These are phyloP conservation scores for Scenedesmus sp. DNA, from an alignment of 163 green algal genomes.

Conservation along the genomic window DNA sequence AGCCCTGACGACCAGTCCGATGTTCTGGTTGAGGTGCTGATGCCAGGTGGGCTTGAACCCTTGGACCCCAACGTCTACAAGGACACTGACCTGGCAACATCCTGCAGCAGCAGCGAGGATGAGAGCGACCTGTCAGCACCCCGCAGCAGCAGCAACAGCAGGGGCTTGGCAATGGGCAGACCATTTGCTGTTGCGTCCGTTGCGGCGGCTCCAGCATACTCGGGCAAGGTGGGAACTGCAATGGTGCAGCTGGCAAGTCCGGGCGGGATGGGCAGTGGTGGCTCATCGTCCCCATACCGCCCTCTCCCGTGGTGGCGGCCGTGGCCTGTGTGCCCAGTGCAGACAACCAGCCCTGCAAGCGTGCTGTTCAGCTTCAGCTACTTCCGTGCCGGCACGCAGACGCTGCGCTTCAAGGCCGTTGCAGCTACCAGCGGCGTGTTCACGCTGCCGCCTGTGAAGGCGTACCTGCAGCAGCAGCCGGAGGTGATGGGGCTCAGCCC, in stretches of 20 bases:
- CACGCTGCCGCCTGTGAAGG: slow-evolving; percentile 67
- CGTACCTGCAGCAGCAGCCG: slow-evolving; percentile 70
- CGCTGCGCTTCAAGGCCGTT: slow-evolving; percentile 64
- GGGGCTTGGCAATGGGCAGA: background rate
- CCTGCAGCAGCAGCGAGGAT: slow-evolving; percentile 42
- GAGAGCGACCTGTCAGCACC: slow-evolving; percentile 27
- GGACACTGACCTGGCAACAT: slow-evolving; percentile 12
- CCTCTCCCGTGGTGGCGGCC: slow-evolving; percentile 26
- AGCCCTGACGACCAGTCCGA: slow-evolving; percentile 47
- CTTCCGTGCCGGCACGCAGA: slow-evolving; percentile 64
- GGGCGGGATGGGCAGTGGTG: background rate
- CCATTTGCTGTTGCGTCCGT: background rate
- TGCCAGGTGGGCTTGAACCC: slow-evolving; percentile 74
- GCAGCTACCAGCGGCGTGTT: slow-evolving; percentile 71
- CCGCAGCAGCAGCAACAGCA: background rate
- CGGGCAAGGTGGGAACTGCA: background rate
- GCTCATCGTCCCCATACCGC: background rate
- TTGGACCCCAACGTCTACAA: slow-evolving; percentile 68
- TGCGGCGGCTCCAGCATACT: background rate
- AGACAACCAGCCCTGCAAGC: slow-evolving; percentile 63
- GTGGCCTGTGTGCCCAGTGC: slow-evolving; percentile 55
- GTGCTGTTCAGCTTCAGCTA: slow-evolving; percentile 67
- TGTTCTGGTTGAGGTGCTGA: slow-evolving; percentile 61
- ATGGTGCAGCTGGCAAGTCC: background rate
- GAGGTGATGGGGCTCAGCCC: slow-evolving; percentile 74